Percentiles rank a stretch among this genome's conserved stretches.
Conservation (phyloP, 2,329 filamentous ascomycete genomes). For the Daldinia sp. region DNA sequence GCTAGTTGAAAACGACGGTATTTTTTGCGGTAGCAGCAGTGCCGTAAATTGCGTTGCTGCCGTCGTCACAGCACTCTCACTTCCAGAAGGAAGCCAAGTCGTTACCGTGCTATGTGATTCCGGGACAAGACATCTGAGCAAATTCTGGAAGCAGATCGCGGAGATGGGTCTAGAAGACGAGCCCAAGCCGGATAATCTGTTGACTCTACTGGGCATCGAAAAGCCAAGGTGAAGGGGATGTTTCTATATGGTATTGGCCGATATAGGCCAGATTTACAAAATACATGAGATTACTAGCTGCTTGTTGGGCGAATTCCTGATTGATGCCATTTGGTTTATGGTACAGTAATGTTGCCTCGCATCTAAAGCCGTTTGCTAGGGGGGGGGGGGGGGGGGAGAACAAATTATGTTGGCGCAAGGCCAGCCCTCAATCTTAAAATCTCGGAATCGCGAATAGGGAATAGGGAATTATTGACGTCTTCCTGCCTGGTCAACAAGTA, state of each 20-base stretch:
- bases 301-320: background rate
- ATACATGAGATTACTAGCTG: constrained; percentile 16
- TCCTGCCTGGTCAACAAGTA: constrained; percentile 8
- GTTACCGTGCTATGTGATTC: constrained; percentile 89
- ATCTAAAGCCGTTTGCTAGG: constrained; percentile 3
- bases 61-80: constrained; percentile 72
- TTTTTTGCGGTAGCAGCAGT: constrained; percentile 94
- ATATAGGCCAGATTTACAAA: constrained; percentile 6
- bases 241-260: constrained; percentile 3
- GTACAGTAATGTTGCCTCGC: constrained; percentile 1
- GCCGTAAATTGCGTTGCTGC: constrained; percentile 95
- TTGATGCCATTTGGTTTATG: constrained; percentile 2
- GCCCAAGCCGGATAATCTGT: constrained; percentile 60
- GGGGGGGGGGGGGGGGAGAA: background rate
- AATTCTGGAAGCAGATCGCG: constrained; percentile 83
- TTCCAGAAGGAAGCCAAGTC: constrained; percentile 73
- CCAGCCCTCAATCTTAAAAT: constrained; percentile 3
- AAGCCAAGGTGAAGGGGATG: constrained; percentile 34
- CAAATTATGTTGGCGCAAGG: background rate
- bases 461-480: constrained; percentile 1
- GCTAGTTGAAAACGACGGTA: constrained; percentile 94
- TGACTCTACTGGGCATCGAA: constrained; percentile 63
- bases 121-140: constrained; percentile 85
- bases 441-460: background rate
- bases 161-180: constrained; percentile 75